Base-by-base conservation (phyloP, 371 early-diverging fungal genomes). In the Mortierella sp. region DNA sequence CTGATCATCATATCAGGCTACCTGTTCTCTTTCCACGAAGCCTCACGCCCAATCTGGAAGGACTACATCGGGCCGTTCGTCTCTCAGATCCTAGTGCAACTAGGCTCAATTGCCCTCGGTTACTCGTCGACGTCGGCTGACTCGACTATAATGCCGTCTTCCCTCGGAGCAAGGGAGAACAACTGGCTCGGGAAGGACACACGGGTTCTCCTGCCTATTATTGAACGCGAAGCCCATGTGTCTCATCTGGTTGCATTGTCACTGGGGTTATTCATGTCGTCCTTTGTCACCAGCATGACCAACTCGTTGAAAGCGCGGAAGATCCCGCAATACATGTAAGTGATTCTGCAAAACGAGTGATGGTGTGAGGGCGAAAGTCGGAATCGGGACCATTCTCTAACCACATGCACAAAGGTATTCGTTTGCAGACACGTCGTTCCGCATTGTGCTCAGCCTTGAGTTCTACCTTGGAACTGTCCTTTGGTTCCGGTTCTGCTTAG, bases 401-500 rank as follows among this genome's bases (percentile, higher is more conserved):
- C 34, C n/a, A n/a, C n/a, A n/a, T n/a, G n/a, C n/a, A n/a, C n/a
- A n/a, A n/a, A 74, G 76, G 76, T 69, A 69, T 51, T 74, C 76
- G 39, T 74, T 74, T 24, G 69, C 52, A 0, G 76, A 74, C 30
- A 67, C 69, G 2, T 74, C 76, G n/a, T 69, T 74, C 55, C 52
- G 76, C 1, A 74, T 74, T 41, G 69, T 74, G 26, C 58, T 74
- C 31, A 69, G 69, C 46, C 69, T 74, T 42, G 69, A 74, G 42
- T 69, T 74, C 47, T 74, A 74, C 23, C 54, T 74, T 28, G 76
- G 69, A n/a, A 74, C 76, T 0, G 62, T 69, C 8, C 69, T 74
- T n/a, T 74, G 76, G 76, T 69, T 69, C 62, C 69, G 76, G 12
- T 74, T 74, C 56, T 64, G 76, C 27, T 50, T 74, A 27, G 69